Percentiles rank a stretch among this genome's conserved stretches.
Conservation (phyloP, 2,329 filamentous ascomycete genomes). For the Nemania serpens region DNA sequence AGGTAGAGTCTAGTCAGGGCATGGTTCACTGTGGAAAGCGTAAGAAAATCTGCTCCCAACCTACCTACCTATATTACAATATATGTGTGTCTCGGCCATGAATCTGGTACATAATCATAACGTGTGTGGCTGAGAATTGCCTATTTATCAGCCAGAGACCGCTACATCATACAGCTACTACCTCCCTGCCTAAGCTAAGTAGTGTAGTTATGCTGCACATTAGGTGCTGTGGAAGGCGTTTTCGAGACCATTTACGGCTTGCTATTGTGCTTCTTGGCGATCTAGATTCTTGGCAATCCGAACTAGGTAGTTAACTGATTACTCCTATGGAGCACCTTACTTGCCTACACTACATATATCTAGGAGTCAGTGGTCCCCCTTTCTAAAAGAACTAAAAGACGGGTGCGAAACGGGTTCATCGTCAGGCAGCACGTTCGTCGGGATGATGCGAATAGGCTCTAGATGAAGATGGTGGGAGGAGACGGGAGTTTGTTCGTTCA, state of each 20-base stretch:
- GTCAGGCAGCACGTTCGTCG: constrained; percentile 20
- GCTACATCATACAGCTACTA: background rate
- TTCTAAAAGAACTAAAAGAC: constrained; percentile 7
- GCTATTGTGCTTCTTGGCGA: constrained; percentile 28
- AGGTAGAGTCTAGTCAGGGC: constrained; percentile 29
- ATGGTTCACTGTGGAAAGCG: constrained; percentile 21
- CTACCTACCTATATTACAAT: too few relatives aligned
- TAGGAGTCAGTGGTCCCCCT: constrained; percentile 30
- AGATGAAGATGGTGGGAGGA: background rate
- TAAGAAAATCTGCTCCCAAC: background rate
- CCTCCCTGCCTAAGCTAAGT: background rate
- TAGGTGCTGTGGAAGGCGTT: too few relatives aligned
- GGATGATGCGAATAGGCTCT: background rate
- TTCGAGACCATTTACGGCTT: background rate
- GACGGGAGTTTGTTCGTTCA: constrained; percentile 14
- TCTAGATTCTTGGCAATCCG: constrained; percentile 26
- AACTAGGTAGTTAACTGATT: constrained; percentile 27
- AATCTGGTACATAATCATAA: background rate
- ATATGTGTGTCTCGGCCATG: background rate
- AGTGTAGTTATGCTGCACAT: background rate
- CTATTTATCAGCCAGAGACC: too few relatives aligned
- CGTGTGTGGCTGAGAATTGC: background rate
- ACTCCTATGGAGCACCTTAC: background rate
- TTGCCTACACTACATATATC: constrained; percentile 19
- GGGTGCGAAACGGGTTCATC: constrained; percentile 30